Evolutionary conservation across 2,329 filamentous ascomycete genomes (phyloP), one percentile per base, ranked within the genome.

Genomic region (Pyricularia sp.): DNA sequence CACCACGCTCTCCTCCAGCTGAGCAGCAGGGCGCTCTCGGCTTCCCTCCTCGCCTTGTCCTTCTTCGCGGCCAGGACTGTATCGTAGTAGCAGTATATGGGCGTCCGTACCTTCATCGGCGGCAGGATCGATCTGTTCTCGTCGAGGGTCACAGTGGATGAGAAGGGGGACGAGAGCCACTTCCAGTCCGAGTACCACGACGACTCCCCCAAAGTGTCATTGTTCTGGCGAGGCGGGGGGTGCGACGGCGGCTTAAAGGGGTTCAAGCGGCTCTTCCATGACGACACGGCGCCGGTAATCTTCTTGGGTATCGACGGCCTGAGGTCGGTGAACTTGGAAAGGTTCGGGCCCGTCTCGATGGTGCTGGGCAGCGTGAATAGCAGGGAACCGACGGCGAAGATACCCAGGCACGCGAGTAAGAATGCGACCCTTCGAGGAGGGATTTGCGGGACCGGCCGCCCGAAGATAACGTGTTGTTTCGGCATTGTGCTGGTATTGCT

Each of bases 1-100:
- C 91, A 97, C 92, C 93, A 97, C 2, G 93, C 93, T 60, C 91
- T 84, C 66, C 93, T 84, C 94, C 94, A 97, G 64, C 90, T 88
- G 65, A 96, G 78, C 62, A 97, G 81, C 66, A 97, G 78, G 66
- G 88, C 84, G 71, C 88, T 88, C 73, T 97, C 90, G 4, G 90
- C 89, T 66, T 89, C 84, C 70, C 84, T 84, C 63, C 84, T 82
- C 22, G 83, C 82, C 62, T 83, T 80, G 35, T 88, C 83, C 74
- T 88, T 88, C 53, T 57, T 57, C n/a, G 16, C 22, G 67, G 82
- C 77, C 22, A 80, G 74, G 4, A 84, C 85, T 12, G 84, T 79
- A 71, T 96, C 91, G 74, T 96, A 96, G 75, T 93, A 97, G 68
- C 92, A 96, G 76, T 96, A 97, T 65, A 97, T 87, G 0, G 86